Base-by-base conservation (phyloP, 2,329 filamentous ascomycete species). In the Xylariaceae sp. region DNA sequence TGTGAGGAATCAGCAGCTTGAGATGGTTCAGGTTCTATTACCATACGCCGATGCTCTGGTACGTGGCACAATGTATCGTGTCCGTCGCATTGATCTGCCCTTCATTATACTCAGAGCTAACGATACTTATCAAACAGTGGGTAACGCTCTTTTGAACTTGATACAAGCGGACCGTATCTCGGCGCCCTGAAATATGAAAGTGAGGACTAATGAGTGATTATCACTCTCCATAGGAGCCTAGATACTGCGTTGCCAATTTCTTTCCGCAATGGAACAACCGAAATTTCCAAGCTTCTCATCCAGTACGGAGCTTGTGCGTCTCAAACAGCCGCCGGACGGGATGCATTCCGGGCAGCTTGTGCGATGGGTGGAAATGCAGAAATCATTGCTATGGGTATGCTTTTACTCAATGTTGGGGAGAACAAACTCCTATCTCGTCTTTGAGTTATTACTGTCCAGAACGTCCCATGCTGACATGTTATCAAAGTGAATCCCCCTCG, bases 21-120 rank as follows among this genome's bases (percentile, higher is more conserved):
- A 81, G 44, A 78, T 80, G 71, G 71, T 81, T 2, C 71, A 77
- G 44, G 72, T 82, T 5, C 62, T 83, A 30, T 63, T 78, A 2
- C 76, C 77, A 0, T 73, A 80, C 50, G 77, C 78, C 15, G 78
- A 82, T 53, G 64, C 72, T 1, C 48, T 73, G 15, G 22, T 27
- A 27, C 22, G 22, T 27, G 22, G 4, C 22, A 7, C 22, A 27
- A 27, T 27, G 4, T 27, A 7, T 27, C 7, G 22, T 27, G 22
- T 27, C 7, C 22, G 7, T 27, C 7, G 22, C 22, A 27, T 7
- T 27, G 7, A 5, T 27, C 22, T 7, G 22, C 7, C 4, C 22
- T 7, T 27, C 22, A 27, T 27, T 27, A 5, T 27, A 7, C 22
- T 4, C 7, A 27, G 22, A 27, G 22, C 22, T 27, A 27, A 27